Base-by-base conservation (phyloP, 305 asterid genomes). In the Plantago coronopus region DNA sequence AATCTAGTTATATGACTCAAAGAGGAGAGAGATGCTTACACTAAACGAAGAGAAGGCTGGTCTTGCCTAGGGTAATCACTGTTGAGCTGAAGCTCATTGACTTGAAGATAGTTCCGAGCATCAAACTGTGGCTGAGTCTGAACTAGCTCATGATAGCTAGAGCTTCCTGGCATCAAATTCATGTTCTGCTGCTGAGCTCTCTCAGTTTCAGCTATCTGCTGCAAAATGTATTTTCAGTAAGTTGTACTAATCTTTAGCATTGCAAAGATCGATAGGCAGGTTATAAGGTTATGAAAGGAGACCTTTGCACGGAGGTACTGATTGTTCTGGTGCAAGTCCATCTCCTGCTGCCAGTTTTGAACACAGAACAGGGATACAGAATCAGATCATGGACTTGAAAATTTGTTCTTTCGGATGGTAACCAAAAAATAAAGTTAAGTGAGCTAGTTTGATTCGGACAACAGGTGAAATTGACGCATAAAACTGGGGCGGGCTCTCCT, bases 281-380 rank as follows among this genome's bases (percentile, higher is more conserved):
- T 17, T 47, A n/a, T n/a, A 11, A 17, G 18, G 20, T 43, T 15
- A 17, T n/a, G 31, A 17, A 12, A 8, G 27, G 55, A 54, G 22
- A 85, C 95, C 95, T 88, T 88, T 63, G 93, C 85, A 51, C 90
- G 85, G 43, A 88, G 95, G 81, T 79, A 85, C 72, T 83, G 95
- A 64, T 88, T 86, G 78, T 80, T 82, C 76, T 86, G 85, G 48
- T 86, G 90, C 72, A 85, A 72, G 60, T 85, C 95, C 14, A 83
- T 72, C 78, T 88, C 96, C 95, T 88, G 95, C 84, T 81, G 81
- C 75, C 81, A 57, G 46, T 64, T 21, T 34, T 61, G 46, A 56
- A 54, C 27, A 27, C 62, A 49, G 12, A 54, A 31, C 21, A 62
- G 13, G 59, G 34, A 62, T 16, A 43, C 57, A 75, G 49, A 48